phyloP scores from a whole-genome alignment of 2,329 filamentous ascomycete species.

The Penicillium paneum region DNA sequence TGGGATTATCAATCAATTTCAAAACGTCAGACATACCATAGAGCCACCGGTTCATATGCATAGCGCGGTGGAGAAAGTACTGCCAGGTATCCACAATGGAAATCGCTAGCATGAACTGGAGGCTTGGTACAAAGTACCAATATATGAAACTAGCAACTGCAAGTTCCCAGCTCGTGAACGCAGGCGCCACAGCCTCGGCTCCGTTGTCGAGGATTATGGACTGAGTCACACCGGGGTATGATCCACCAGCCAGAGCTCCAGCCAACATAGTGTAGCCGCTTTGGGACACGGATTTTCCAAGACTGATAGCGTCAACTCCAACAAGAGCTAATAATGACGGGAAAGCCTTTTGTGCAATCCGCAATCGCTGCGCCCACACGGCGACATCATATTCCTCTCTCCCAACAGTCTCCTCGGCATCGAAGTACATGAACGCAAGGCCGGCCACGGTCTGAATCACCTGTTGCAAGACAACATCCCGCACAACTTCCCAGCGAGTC shows the following conservation, averaged over 20 bases:
- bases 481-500: conserved; percentile 76
- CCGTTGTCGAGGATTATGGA: conserved; percentile 53
- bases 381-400: conserved; percentile 82
- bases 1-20: neutral
- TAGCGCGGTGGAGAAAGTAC: conserved; percentile 91
- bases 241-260: conserved; percentile 72
- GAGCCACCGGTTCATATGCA: conserved; percentile 97
- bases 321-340: conserved; percentile 67
- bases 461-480: conserved; percentile 90
- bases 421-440: conserved; percentile 64
- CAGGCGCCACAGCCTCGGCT: conserved; percentile 55
- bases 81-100: conserved; percentile 92
- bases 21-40: conserved; percentile 65
- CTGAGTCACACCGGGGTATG: conserved; percentile 69
- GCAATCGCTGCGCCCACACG: conserved; percentile 80
- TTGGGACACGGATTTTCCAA: conserved; percentile 71
- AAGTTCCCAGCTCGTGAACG: conserved; percentile 83
- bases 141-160: conserved; percentile 72
- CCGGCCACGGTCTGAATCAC: conserved; percentile 77
- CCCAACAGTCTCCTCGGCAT: conserved; percentile 70
- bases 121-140: conserved; percentile 67
- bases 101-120: conserved; percentile 75
- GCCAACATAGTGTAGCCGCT: conserved; percentile 69
- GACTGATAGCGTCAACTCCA: conserved; percentile 70
- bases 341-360: conserved; percentile 73